phyloP scores from a whole-genome alignment of 75 land plant species.

The Isoetes taiwanensis region DNA sequence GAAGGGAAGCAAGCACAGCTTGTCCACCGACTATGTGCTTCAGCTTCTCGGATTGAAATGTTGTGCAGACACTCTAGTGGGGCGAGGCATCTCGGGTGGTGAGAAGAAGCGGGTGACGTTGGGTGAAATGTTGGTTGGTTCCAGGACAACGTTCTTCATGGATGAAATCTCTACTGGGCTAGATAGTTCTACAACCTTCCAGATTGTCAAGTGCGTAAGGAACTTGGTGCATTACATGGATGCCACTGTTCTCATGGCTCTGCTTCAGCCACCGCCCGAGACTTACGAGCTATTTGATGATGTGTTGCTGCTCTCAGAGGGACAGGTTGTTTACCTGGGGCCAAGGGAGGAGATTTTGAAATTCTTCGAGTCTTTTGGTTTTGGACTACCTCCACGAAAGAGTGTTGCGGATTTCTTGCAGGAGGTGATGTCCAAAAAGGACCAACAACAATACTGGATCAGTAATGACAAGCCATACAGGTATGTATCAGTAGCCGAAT shows the following conservation, averaged over 20 bases:
- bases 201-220: slow-evolving; percentile 4
- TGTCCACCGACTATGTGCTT: neutral
- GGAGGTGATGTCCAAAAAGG: neutral
- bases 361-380: neutral
- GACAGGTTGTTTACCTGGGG: neutral
- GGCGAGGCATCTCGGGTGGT: slow-evolving; percentile 3
- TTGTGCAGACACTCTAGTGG: slow-evolving; percentile 7
- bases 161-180: slow-evolving; percentile 5
- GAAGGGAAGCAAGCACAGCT: neutral
- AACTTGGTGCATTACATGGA: neutral
- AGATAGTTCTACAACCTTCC: neutral
- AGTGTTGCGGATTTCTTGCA: neutral
- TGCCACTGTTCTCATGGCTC: neutral
- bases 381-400: neutral
- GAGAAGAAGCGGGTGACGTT: slow-evolving; percentile 3
- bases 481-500: no score
- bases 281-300: slow-evolving; percentile 7
- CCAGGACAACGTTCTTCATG: neutral
- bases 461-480: neutral
- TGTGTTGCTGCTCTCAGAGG: neutral
- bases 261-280: slow-evolving; percentile 3
- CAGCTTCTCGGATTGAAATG: neutral
- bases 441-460: slow-evolving; percentile 4
- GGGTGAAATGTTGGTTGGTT: slow-evolving; percentile 1
- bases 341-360: neutral